Evolutionary conservation across 805 yeast species (phyloP).

Genomic region (Hanseniaspora lindneri): DNA sequence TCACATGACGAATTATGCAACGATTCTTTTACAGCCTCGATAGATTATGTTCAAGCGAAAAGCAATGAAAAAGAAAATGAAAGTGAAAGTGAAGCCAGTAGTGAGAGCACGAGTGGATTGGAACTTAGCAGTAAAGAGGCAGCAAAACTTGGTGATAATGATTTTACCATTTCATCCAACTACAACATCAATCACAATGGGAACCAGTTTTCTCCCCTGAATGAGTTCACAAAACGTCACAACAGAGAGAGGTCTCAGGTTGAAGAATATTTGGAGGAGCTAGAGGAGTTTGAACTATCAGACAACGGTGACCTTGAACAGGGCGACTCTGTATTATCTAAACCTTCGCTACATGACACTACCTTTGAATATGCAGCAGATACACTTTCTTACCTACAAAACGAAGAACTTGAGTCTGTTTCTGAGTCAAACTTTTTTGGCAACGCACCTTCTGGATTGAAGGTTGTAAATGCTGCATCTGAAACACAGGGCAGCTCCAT

Average conservation of each 20-base stretch:
- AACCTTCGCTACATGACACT: not conserved
- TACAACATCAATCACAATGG: not conserved
- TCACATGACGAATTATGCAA: not conserved
- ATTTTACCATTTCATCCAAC: not conserved
- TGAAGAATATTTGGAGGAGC: slow-evolving; percentile 28
- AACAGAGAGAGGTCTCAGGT: slow-evolving; percentile 27
- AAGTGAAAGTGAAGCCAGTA: too few species aligned
- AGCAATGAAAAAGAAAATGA: not conserved
- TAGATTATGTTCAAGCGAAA: not conserved
- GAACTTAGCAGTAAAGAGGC: too few species aligned
- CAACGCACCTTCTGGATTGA: not conserved
- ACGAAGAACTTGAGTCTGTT: not conserved
- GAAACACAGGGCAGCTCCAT: not conserved
- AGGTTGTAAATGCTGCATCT: slow-evolving; percentile 9
- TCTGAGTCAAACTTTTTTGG: slow-evolving; percentile 1
- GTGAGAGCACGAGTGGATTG: too few species aligned
- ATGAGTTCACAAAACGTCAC: slow-evolving; percentile 18
- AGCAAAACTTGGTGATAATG: not conserved
- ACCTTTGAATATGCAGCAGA: not conserved
- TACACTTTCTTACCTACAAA: not conserved
- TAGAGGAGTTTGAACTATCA: slow-evolving; percentile 22
- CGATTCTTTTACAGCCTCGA: not conserved
- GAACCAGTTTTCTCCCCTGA: not conserved
- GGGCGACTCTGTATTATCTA: slow-evolving; percentile 14
- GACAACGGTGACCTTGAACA: slow-evolving; percentile 16